Evolutionary conservation across 164 flowering plant species (phyloP).

Genomic region (Piper betle): DNA sequence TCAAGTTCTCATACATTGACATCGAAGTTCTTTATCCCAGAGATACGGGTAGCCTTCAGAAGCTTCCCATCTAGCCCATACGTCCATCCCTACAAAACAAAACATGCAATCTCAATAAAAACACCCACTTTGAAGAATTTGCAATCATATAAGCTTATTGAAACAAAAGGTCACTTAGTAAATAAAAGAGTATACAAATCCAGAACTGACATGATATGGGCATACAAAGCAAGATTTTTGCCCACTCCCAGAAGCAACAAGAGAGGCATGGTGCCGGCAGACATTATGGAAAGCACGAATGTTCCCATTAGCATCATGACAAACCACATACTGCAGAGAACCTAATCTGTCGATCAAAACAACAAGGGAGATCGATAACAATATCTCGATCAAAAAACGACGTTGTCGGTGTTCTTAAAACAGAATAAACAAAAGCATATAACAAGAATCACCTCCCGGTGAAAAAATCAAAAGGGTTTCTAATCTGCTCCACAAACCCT

Average conservation of each 20-base stretch:
- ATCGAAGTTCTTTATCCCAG: constrained; percentile 54
- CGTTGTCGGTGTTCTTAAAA: too few relatives aligned
- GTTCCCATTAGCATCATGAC: constrained; percentile 57
- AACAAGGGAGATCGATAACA: too few relatives aligned
- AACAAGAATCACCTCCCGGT: constrained; percentile 56
- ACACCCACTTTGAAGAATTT: neutral
- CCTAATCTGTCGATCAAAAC: constrained; percentile 49
- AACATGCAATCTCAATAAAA: neutral
- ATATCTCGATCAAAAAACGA: neutral
- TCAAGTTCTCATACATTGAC: constrained; percentile 29
- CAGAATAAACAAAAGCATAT: neutral
- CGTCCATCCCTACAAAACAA: constrained; percentile 79
- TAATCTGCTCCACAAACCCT: constrained; percentile 67
- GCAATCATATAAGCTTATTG: neutral
- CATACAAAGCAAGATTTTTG: constrained; percentile 75
- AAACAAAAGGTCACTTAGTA: too few relatives aligned
- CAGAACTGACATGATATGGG: constrained; percentile 80
- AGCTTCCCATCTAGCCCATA: constrained; percentile 81
- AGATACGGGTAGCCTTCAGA: constrained; percentile 65
- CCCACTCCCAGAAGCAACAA: constrained; percentile 69
- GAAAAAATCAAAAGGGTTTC: constrained; percentile 50
- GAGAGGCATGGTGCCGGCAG: constrained; percentile 90
- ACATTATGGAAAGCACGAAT: constrained; percentile 87
- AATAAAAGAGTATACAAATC: neutral
- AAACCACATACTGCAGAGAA: constrained; percentile 60